Percentiles rank a stretch among this genome's conserved stretches.
These are phyloP conservation scores for Kodamaea fukazawae DNA, from an alignment of 805 yeast genomes.

Conservation along the genomic window DNA sequence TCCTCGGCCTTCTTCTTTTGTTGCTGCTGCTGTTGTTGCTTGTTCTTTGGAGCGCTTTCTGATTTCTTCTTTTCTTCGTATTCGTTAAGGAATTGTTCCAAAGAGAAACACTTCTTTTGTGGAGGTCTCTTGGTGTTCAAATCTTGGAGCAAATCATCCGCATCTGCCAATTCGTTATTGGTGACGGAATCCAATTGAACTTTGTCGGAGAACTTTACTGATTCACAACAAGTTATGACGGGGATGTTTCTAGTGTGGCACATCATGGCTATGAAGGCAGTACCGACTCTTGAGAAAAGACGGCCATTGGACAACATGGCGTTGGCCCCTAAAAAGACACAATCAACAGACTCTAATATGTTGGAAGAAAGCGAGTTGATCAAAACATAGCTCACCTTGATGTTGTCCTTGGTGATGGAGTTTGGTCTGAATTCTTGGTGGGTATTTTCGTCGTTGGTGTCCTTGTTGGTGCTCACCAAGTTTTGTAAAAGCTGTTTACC, in stretches of 20 bases:
- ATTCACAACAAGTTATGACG: slow-evolving; percentile 92
- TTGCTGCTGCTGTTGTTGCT: slow-evolving; percentile 24
- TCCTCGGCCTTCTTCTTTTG: slow-evolving; percentile 13
- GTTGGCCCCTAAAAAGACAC: slow-evolving; percentile 93
- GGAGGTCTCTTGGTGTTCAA: slow-evolving; percentile 52
- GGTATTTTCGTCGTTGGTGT: slow-evolving; percentile 17
- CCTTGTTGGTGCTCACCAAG: slow-evolving; percentile 45
- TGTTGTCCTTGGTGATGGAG: slow-evolving; percentile 47
- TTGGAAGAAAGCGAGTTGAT: slow-evolving; percentile 73
- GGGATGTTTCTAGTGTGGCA: slow-evolving; percentile 88
- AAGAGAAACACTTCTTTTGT: slow-evolving; percentile 56
- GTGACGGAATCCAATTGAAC: slow-evolving; percentile 97
- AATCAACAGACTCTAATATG: slow-evolving; percentile 81
- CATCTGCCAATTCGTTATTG: slow-evolving; percentile 83
- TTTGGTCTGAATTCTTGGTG: slow-evolving; percentile 13
- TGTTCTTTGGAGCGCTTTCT: slow-evolving; percentile 12
- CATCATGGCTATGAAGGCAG: slow-evolving; percentile 90
- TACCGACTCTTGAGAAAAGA: slow-evolving; percentile 89
- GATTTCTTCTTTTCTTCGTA: slow-evolving; percentile 31
- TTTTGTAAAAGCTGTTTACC: slow-evolving; percentile 74
- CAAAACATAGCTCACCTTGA: slow-evolving; percentile 74
- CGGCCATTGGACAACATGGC: slow-evolving; percentile 95
- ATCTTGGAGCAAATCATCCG: slow-evolving; percentile 59
- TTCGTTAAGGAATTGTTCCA: slow-evolving; percentile 57
- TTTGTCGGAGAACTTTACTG: slow-evolving; percentile 89